These are phyloP conservation scores for Rheum nobile DNA, from an alignment of 148 eudicot species.

Conservation along the genomic window DNA sequence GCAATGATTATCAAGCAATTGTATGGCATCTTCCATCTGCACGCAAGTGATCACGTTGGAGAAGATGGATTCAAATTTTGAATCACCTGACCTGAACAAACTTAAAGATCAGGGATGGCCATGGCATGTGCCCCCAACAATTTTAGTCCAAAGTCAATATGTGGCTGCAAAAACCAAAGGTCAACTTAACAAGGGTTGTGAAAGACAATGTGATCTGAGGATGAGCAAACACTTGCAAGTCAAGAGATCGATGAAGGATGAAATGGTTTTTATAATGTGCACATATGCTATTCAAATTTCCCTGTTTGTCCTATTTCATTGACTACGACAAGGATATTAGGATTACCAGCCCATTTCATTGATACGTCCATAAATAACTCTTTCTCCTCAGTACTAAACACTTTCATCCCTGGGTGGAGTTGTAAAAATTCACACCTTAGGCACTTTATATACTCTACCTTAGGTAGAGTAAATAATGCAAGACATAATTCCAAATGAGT, in stretches of 20 bases:
- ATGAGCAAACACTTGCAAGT: conserved; percentile 89
- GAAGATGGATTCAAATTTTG: neutral
- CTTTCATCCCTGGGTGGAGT: conserved; percentile 9
- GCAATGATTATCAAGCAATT: too few relatives aligned
- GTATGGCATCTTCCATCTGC: too few relatives aligned
- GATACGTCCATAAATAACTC: conserved; percentile 13
- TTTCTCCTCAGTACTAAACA: conserved; percentile 9
- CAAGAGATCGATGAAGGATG: conserved; percentile 23
- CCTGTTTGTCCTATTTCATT: neutral
- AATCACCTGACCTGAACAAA: conserved; percentile 82
- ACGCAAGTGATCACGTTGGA: too few relatives aligned
- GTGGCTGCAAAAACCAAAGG: conserved; percentile 57
- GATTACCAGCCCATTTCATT: conserved; percentile 18
- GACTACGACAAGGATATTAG: conserved; percentile 10
- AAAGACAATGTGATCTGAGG: conserved; percentile 74
- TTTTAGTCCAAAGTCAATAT: conserved; percentile 91
- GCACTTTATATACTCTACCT: too few relatives aligned
- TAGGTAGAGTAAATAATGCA: too few relatives aligned
- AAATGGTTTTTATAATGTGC: neutral
- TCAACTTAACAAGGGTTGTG: conserved; percentile 4
- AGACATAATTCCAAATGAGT: too few relatives aligned
- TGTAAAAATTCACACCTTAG: neutral
- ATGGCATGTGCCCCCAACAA: conserved; percentile 87
- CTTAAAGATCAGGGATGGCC: conserved; percentile 87
- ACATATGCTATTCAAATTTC: neutral